Evolutionary conservation across 139 green algal species (phyloP), one percentile per base, ranked within the genome.

Genomic region (Chlamydomonas eustigma): DNA sequence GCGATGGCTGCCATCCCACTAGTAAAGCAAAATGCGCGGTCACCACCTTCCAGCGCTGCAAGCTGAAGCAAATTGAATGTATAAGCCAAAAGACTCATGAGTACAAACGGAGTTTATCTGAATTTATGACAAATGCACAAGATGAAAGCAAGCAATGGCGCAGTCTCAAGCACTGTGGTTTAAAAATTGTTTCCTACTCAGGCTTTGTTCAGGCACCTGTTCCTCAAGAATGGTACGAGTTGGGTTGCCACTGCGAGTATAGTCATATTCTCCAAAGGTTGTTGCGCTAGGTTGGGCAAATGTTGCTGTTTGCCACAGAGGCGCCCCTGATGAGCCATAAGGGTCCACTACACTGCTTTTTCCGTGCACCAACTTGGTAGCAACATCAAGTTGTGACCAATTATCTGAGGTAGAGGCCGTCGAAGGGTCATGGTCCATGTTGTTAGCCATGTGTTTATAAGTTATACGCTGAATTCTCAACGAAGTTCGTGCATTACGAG

Each of bases 281-380:
- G 88, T 95, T 2, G 94, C 91, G 35, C 69, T 86, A 4, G 93
- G 91, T 84, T 97, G 90, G 37, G 83, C 83, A 79, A 89, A 93
- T 18, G 84, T 99, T 32, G 94, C 93, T 1, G 96, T 99, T 85
- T 99, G 96, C 80, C 98, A 99, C 51, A 99, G 79, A 0, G 95
- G 95, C 1, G 93, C 83, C 38, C 86, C 84, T n/a, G 85, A 89
- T 28, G 92, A 87, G 4, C 68, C 84, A 77, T 93, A 98, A 0
- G 92, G 92, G 65, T 99, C 95, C 2, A 51, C 39, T 4, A 75
- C 68, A 22, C 22, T 64, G 68, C 30, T 73, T 6, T 3, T 4
- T 22, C 68, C 38, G 64, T 75, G 68, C 3, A 75, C n/a, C 8
- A 75, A 36, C 68, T 50, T 76, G 71, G 71, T 76, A 32, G 71